Percentiles rank a stretch among this genome's conserved stretches.
phyloP scores from a whole-genome alignment of 805 yeast genomes.

The Candida ovalis region DNA sequence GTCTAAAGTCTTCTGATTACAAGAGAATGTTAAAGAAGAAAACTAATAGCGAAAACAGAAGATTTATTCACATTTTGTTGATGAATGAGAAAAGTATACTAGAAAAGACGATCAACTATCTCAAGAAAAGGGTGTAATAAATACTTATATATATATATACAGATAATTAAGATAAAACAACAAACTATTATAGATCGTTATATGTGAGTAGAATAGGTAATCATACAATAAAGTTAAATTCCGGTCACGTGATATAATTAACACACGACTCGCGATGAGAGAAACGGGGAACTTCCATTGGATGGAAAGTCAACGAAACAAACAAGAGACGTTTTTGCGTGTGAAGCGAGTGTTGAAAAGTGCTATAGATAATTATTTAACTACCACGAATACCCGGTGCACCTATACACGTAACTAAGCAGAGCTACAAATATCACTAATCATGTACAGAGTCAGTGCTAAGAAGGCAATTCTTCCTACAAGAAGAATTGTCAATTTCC shows the following conservation, averaged over 20 bases:
- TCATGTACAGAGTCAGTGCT: constrained; percentile 13
- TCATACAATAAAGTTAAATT: too few relatives aligned
- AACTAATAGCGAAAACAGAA: background rate
- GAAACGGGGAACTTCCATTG: background rate
- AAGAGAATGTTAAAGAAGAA: constrained; percentile 13
- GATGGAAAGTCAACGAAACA: constrained; percentile 1
- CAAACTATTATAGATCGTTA: too few relatives aligned
- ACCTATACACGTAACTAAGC: background rate
- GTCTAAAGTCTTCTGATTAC: constrained; percentile 10
- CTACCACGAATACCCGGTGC: background rate
- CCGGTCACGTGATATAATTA: background rate
- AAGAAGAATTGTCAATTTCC: constrained; percentile 9
- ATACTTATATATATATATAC: background rate
- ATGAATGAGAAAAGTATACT: constrained; percentile 14
- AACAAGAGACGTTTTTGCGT: background rate
- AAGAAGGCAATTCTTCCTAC: constrained; percentile 8
- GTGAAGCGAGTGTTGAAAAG: background rate
- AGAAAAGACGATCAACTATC: constrained; percentile 12
- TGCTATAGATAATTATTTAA: background rate
- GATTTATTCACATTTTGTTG: constrained; percentile 4
- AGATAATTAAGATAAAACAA: background rate
- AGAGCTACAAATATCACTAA: background rate
- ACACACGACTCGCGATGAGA: background rate
- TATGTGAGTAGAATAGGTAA: too few relatives aligned
- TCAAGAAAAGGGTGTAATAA: constrained; percentile 4